Conservation (phyloP, 768 basidiomycete genomes). For the Serendipita indica region DNA sequence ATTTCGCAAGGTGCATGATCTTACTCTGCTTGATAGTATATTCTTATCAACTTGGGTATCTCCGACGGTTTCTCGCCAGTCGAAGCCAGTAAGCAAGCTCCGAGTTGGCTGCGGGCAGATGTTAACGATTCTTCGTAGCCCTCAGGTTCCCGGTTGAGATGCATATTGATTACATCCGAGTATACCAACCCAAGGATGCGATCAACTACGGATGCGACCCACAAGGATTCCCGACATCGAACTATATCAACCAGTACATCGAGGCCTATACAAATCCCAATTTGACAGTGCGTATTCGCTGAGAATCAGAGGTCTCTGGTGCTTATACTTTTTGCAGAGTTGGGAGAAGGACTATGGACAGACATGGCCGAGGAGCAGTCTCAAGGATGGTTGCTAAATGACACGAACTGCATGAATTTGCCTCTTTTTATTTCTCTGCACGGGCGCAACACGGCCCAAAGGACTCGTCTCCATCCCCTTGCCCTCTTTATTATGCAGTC, state of each 20-base stretch:
- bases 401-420: too few species aligned
- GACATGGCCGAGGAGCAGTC: conserved; percentile 51
- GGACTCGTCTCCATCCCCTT: too few species aligned
- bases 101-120: not conserved
- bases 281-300: conserved; percentile 20
- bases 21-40: not conserved
- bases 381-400: conserved; percentile 38
- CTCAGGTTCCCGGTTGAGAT: conserved; percentile 60
- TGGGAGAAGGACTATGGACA: conserved; percentile 53
- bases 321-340: conserved; percentile 23
- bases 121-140: conserved; percentile 42
- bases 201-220: conserved; percentile 82
- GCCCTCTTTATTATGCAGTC: too few species aligned
- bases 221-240: conserved; percentile 55
- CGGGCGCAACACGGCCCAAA: too few species aligned
- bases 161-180: conserved; percentile 76
- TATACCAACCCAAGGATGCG: conserved; percentile 62
- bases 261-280: conserved; percentile 73
- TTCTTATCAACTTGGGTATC: conserved; percentile 65
- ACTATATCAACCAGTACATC: conserved; percentile 57
- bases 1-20: not conserved
- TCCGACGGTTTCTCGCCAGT: conserved; percentile 27
- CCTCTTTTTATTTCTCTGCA: too few species aligned
- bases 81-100: conserved; percentile 10
- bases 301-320: not conserved